Base-by-base conservation (phyloP, 23 red algal species). In the Chondrus crispus region DNA sequence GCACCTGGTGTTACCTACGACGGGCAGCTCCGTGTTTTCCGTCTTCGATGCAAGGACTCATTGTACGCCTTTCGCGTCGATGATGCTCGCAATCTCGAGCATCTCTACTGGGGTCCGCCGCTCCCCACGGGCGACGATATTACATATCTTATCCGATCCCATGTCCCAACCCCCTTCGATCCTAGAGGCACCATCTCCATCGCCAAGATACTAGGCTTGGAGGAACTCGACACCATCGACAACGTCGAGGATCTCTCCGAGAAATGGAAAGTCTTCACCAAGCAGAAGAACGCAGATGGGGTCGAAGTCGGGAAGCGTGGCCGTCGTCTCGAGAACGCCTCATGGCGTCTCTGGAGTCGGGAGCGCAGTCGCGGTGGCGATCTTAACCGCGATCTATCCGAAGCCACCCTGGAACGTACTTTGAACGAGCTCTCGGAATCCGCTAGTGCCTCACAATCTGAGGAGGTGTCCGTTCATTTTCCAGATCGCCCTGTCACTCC, bases 141-240 rank as follows among this genome's bases (percentile, higher is more conserved):
- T 20, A 94, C 96, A 16, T 98, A 98, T 49, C 85, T 98, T 45
- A 82, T 85, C 46, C 88, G 91, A 76, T 88, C 92, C 47, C 94
- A 98, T 52, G 96, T 95, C 8, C 93, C 93, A 4, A 79, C 91
- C 26, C 96, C 93, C 40, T 98, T 98, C 63, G 96, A 98, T 84
- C 96, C 96, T 4, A 87, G 85, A 50, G 96, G 93, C 6, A 82
- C 85, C 2, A 46, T 92, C 41, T 85, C 93, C 13, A 51, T 95
- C 6, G 93, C 93, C 8, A 68, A 85, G 36, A 93, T 87, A 38
- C 47, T 95, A 30, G 93, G 93, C 4, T 84, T 98, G 9, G 84
- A 93, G 36, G 96, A 95, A 51, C 80, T 98, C 7, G 46, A 37
- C 9, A 26, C 24, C 42, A 87, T 93, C 38, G 77, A 22, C 22